These are phyloP conservation scores for Neurospora sp. DNA, from an alignment of 495 filamentous ascomycete species.

Conservation along the genomic window DNA sequence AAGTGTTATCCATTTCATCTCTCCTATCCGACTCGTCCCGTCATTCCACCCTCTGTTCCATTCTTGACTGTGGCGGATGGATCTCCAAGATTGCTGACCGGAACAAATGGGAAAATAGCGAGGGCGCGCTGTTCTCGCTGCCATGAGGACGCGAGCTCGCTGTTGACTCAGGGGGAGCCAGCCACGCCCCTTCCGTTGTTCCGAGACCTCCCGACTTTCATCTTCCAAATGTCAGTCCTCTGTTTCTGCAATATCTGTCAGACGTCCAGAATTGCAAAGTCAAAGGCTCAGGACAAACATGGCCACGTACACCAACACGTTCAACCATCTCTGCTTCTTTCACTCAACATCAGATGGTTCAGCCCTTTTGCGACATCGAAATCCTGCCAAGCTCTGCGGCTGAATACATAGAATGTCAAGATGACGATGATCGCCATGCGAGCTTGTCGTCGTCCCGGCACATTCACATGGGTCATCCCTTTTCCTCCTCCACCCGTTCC, in stretches of 20 bases:
- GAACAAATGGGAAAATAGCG: background rate
- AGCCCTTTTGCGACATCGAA: background rate
- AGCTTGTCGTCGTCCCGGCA: background rate
- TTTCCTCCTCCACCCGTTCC: background rate
- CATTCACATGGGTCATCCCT: background rate
- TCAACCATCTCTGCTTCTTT: background rate
- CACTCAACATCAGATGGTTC: background rate
- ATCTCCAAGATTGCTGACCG: background rate
- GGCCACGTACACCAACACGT: background rate
- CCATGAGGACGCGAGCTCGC: background rate
- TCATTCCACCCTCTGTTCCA: background rate
- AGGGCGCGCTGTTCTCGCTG: background rate
- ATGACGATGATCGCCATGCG: background rate
- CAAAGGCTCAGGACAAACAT: background rate
- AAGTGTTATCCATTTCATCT: background rate
- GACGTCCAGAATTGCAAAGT: background rate
- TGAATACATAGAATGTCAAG: background rate
- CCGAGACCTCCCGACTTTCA: background rate
- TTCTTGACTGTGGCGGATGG: background rate
- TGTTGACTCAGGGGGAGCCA: background rate
- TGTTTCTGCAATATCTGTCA: background rate
- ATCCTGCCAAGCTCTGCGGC: background rate
- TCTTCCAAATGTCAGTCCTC: background rate
- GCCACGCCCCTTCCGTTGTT: background rate
- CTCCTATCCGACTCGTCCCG: background rate